phyloP scores from a whole-genome alignment of 305 asterid genomes.

The Fraxinus velutina region DNA sequence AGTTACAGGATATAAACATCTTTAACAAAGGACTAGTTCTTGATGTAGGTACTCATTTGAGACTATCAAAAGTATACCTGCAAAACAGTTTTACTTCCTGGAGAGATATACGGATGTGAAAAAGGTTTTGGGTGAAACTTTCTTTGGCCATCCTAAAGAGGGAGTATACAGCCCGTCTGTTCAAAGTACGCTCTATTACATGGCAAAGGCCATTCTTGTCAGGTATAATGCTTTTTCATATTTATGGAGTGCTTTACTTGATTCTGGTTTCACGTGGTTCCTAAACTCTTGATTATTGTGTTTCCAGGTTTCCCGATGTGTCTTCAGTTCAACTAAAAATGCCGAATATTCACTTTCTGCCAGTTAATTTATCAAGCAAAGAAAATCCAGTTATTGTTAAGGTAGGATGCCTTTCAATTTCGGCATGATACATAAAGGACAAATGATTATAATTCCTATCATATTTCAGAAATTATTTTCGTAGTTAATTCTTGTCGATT shows the following conservation, averaged over 20 bases:
- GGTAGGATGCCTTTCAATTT: conserved; percentile 37
- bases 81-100: conserved; percentile 46
- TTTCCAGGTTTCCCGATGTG: conserved; percentile 76
- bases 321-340: conserved; percentile 61
- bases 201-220: conserved; percentile 79
- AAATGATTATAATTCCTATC: neutral
- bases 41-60: conserved; percentile 62
- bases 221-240: conserved; percentile 39
- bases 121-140: conserved; percentile 55
- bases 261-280: neutral
- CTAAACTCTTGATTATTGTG: conserved; percentile 10
- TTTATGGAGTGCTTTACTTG: neutral
- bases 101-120: conserved; percentile 67
- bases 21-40: conserved; percentile 18
- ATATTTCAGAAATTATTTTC: neutral
- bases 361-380: conserved; percentile 84
- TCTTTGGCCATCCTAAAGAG: conserved; percentile 69
- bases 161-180: conserved; percentile 98
- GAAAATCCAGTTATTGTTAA: conserved; percentile 65
- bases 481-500: neutral
- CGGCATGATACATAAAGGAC: neutral
- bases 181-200: conserved; percentile 75
- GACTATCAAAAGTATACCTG: conserved; percentile 57
- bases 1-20: conserved; percentile 7
- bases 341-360: conserved; percentile 95